These are phyloP conservation scores for Elsinoe arachidis DNA, from an alignment of 2,329 filamentous ascomycete species.

Conservation along the genomic window DNA sequence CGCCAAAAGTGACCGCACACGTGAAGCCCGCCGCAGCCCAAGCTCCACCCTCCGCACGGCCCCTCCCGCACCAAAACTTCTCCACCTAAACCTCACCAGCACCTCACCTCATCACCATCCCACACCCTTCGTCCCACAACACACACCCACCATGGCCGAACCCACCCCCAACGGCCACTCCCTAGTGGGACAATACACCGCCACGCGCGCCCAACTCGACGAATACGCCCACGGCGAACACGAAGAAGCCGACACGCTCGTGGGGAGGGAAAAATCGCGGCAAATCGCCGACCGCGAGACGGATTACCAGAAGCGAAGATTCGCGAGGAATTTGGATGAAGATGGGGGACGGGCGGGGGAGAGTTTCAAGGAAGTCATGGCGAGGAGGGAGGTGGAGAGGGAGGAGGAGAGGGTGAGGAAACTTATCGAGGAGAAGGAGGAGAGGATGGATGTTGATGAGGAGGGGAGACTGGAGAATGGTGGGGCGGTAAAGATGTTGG, in stretches of 20 bases:
- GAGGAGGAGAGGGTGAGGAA: conserved; percentile 82
- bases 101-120: not conserved
- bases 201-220: conserved; percentile 82
- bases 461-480: conserved; percentile 59
- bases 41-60: not conserved
- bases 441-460: conserved; percentile 52
- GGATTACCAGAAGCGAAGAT: conserved; percentile 93
- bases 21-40: not conserved
- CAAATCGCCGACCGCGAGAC: conserved; percentile 89
- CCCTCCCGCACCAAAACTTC: not conserved
- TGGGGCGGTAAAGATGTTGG: conserved; percentile 59
- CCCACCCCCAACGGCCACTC: conserved; percentile 49
- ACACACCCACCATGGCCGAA: conserved; percentile 38
- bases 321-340: conserved; percentile 74
- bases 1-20: not conserved
- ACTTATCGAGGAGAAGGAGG: conserved; percentile 67
- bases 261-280: conserved; percentile 78
- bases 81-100: not conserved
- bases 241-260: conserved; percentile 83
- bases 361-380: conserved; percentile 87
- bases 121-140: not conserved
- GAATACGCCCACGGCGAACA: conserved; percentile 86
- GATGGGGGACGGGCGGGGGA: conserved; percentile 55
- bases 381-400: conserved; percentile 76
- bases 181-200: conserved; percentile 93